These are phyloP conservation scores for Pterula multifida DNA, from an alignment of 1,284 basidiomycete genomes.

Conservation along the genomic window DNA sequence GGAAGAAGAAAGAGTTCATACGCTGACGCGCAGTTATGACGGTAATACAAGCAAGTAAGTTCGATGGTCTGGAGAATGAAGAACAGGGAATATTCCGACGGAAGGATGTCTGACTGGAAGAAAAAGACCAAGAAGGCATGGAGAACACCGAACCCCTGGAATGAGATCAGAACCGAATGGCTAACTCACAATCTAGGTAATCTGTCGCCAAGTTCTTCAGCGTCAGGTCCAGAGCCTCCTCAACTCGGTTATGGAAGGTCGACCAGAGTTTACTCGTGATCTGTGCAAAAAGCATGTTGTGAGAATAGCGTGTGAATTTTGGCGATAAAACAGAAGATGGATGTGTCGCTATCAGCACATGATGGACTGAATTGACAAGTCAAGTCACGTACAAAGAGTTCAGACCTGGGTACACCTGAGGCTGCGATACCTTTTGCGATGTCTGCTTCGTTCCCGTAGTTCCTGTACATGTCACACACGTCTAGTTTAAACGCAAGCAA, in stretches of 20 bases:
- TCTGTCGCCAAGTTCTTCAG: constrained; percentile 62
- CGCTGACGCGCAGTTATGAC: neutral
- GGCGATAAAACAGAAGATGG: neutral
- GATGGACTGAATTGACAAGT: neutral
- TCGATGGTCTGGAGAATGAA: neutral
- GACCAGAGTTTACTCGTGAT: constrained; percentile 64
- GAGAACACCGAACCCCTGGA: too few species aligned
- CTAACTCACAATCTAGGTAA: constrained; percentile 58
- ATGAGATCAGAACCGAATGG: neutral
- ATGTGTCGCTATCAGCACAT: neutral
- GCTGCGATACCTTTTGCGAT: constrained; percentile 75
- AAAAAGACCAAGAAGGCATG: too few species aligned
- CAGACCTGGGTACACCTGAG: constrained; percentile 66
- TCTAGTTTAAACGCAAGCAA: too few species aligned
- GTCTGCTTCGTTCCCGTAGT: constrained; percentile 69
- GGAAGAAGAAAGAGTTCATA: neutral
- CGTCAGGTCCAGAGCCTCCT: constrained; percentile 60
- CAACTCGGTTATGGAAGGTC: constrained; percentile 66
- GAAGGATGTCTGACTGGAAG: neutral
- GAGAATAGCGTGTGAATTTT: neutral
- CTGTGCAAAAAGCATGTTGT: constrained; percentile 19
- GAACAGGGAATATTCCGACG: neutral
- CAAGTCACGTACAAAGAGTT: constrained; percentile 61
- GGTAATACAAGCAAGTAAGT: neutral
- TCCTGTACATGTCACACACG: too few species aligned